phyloP scores from a whole-genome alignment of 345 rosid species.

The Eucalyptus marginata region DNA sequence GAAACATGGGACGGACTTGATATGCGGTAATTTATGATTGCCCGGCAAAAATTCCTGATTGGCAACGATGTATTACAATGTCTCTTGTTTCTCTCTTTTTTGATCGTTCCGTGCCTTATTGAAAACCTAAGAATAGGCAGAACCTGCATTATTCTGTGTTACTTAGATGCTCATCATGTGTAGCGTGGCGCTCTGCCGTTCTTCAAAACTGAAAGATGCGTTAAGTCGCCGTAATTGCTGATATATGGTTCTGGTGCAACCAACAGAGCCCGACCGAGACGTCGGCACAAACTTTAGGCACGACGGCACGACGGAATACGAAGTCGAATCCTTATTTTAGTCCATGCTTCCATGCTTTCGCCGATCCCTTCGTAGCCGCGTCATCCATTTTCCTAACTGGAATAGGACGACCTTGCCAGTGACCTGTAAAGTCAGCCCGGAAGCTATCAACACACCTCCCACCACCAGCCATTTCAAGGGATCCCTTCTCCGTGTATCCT shows the following conservation, averaged over 20 bases:
- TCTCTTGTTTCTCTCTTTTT: background rate
- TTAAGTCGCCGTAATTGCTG: background rate
- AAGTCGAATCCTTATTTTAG: background rate
- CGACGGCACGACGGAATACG: background rate
- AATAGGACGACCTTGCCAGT: background rate
- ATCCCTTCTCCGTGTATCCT: background rate
- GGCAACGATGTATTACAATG: background rate
- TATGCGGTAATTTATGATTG: background rate
- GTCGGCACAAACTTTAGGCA: background rate
- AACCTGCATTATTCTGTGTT: background rate
- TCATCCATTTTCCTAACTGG: background rate
- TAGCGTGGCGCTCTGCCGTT: background rate
- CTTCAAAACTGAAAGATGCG: background rate
- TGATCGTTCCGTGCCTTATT: background rate
- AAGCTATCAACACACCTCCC: background rate
- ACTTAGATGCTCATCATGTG: background rate
- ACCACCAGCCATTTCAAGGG: background rate
- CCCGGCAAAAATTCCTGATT: background rate
- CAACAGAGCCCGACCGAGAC: background rate
- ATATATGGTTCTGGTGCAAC: background rate
- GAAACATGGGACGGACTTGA: background rate
- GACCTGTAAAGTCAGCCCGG: background rate
- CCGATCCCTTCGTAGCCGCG: background rate
- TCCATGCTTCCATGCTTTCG: background rate
- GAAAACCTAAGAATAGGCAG: background rate